phyloP scores from a whole-genome alignment of 768 basidiomycete species.

The Mycena kentingensis region DNA sequence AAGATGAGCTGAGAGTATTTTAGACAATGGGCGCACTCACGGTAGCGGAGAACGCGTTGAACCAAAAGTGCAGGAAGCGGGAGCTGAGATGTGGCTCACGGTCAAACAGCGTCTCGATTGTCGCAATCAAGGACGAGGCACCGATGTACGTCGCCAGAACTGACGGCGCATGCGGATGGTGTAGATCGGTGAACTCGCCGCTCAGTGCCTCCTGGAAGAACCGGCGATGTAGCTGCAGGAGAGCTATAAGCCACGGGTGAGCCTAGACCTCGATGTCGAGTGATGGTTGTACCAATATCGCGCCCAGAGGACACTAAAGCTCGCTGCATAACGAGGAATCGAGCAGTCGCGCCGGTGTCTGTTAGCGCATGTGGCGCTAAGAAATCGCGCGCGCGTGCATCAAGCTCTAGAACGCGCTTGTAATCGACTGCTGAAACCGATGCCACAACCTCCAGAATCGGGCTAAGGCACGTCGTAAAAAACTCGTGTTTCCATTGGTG shows the following conservation, averaged over 20 bases:
- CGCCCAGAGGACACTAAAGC: constrained; percentile 61
- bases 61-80: constrained; percentile 74
- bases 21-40: constrained; percentile 40
- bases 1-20: background rate
- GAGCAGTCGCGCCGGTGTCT: constrained; percentile 39
- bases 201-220: constrained; percentile 70
- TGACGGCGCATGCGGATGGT: constrained; percentile 66
- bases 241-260: constrained; percentile 39
- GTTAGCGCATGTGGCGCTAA: constrained; percentile 52
- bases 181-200: constrained; percentile 49
- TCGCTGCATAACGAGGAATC: constrained; percentile 65
- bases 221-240: constrained; percentile 67
- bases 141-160: constrained; percentile 69
- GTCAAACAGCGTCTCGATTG: constrained; percentile 56
- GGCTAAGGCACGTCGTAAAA: constrained; percentile 62
- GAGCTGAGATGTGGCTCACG: constrained; percentile 62
- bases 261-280: background rate
- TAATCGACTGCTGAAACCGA: constrained; percentile 56
- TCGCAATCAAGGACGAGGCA: constrained; percentile 57
- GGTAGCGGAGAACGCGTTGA: constrained; percentile 71
- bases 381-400: constrained; percentile 58
- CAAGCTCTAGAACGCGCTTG: constrained; percentile 51
- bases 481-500: constrained; percentile 74
- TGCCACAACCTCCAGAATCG: constrained; percentile 60
- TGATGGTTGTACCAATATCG: constrained; percentile 54